Percentiles rank a stretch among this genome's conserved stretches.
Conservation (phyloP, 805 yeast genomes). For the Ogataea pini region DNA sequence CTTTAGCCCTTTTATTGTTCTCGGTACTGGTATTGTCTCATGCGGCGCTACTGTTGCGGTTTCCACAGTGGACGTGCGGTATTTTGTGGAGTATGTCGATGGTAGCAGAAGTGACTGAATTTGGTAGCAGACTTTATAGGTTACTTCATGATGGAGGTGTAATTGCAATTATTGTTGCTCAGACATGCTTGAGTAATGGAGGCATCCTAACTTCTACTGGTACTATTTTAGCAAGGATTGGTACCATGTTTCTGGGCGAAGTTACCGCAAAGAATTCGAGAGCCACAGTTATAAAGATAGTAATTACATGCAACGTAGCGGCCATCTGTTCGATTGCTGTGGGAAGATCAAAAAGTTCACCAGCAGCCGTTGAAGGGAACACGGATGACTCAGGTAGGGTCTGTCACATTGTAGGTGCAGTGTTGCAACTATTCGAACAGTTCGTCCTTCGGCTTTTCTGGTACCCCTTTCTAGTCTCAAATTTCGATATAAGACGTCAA, state of each 20-base stretch:
- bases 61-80: conserved; percentile 65
- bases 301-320: conserved; percentile 62
- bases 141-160: conserved; percentile 35
- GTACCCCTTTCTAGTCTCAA: conserved; percentile 43
- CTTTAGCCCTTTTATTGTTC: too few species aligned
- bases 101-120: conserved; percentile 66
- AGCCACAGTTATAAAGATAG: conserved; percentile 33
- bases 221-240: conserved; percentile 66
- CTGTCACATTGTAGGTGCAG: conserved; percentile 52
- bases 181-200: conserved; percentile 67
- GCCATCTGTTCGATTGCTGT: conserved; percentile 65
- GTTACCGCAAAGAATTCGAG: neutral
- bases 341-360: conserved; percentile 62
- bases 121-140: conserved; percentile 56
- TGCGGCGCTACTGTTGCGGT: conserved; percentile 39
- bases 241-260: conserved; percentile 48
- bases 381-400: neutral
- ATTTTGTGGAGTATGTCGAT: conserved; percentile 54
- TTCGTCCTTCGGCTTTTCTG: conserved; percentile 52
- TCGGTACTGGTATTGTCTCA: too few species aligned
- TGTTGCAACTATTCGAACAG: conserved; percentile 72
- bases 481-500: too few species aligned
- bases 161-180: conserved; percentile 58
- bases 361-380: neutral
- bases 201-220: conserved; percentile 86